phyloP scores from a whole-genome alignment of 352 stramenopile species.

The Pythium aristosporum region DNA sequence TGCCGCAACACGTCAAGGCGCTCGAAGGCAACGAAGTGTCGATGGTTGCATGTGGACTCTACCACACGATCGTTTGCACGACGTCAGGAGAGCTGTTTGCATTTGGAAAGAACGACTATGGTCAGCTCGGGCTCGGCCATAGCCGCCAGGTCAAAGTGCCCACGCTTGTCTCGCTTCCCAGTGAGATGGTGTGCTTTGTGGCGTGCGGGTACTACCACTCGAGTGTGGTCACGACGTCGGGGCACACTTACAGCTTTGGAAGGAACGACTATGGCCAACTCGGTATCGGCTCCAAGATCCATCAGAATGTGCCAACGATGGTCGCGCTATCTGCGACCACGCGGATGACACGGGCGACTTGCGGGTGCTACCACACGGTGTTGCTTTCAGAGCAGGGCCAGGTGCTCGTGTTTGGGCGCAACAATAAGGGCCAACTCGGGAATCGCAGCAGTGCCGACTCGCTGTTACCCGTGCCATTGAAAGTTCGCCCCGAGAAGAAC shows the following conservation, averaged over 20 bases:
- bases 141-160: constrained; percentile 77
- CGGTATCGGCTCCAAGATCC: constrained; percentile 80
- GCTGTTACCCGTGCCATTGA: constrained; percentile 75
- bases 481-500: constrained; percentile 82
- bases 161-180: constrained; percentile 53
- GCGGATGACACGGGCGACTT: constrained; percentile 71
- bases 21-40: constrained; percentile 71
- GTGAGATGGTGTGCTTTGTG: constrained; percentile 79
- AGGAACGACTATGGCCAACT: constrained; percentile 88
- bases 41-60: constrained; percentile 81
- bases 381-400: constrained; percentile 80
- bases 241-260: constrained; percentile 76
- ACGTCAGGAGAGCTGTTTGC: constrained; percentile 60
- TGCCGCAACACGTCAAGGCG: constrained; percentile 71
- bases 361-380: constrained; percentile 87
- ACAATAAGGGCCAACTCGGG: constrained; percentile 89
- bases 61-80: constrained; percentile 84
- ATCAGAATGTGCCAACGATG: constrained; percentile 73
- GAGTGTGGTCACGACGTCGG: constrained; percentile 60
- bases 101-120: constrained; percentile 90
- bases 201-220: constrained; percentile 88
- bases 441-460: constrained; percentile 84
- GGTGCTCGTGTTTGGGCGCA: constrained; percentile 84
- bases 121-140: constrained; percentile 77
- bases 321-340: constrained; percentile 70